Evolutionary conservation across 2,329 filamentous ascomycete genomes (phyloP).

Genomic region (Alternaria hordeiaustralica): DNA sequence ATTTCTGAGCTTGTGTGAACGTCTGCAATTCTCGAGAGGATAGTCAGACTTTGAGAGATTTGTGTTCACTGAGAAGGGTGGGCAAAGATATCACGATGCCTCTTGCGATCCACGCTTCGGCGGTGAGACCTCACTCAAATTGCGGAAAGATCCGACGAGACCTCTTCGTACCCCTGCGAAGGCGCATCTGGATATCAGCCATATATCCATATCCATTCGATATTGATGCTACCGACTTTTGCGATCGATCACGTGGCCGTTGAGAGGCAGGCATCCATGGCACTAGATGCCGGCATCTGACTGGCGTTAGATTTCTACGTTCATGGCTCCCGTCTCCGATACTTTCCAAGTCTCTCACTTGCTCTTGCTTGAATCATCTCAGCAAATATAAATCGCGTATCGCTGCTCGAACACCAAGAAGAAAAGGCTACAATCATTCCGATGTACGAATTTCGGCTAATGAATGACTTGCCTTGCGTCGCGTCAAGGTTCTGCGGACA

Average conservation of each 20-base stretch:
- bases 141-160: neutral
- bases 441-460: neutral
- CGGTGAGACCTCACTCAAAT: neutral
- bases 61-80: too few species aligned
- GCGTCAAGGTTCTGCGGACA: neutral
- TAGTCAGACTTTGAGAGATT: neutral
- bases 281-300: neutral
- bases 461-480: neutral
- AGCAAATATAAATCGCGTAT: neutral
- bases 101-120: neutral
- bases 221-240: slow-evolving; percentile 10
- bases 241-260: neutral
- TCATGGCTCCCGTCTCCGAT: neutral
- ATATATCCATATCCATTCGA: slow-evolving; percentile 1
- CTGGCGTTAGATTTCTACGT: neutral
- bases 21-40: neutral
- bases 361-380: neutral
- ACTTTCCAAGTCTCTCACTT: neutral
- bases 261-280: neutral
- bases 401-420: neutral
- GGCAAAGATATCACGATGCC: neutral
- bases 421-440: neutral
- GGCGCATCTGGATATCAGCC: neutral
- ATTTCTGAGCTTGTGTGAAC: slow-evolving; percentile 23
- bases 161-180: neutral